Percentiles rank a stretch among this genome's conserved stretches.
Conservation (phyloP, 768 basidiomycete genomes). For the Psilocybe sp. region DNA sequence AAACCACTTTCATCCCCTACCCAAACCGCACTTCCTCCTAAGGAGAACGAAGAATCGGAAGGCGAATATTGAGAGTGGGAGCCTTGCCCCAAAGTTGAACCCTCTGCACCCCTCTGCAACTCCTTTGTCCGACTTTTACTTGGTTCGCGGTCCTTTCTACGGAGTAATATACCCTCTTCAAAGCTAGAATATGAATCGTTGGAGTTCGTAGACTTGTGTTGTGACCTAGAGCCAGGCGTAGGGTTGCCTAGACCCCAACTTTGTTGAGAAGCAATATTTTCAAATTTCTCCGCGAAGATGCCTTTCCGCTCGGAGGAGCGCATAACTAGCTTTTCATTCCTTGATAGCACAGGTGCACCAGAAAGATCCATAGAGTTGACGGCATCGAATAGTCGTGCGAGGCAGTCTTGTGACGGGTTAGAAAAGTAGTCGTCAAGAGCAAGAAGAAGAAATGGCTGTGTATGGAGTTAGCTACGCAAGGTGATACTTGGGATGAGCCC, state of each 20-base stretch:
- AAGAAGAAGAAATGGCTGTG: conserved; percentile 85
- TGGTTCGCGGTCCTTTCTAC: conserved; percentile 32
- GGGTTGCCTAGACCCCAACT: conserved; percentile 23
- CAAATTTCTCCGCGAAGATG: conserved; percentile 85
- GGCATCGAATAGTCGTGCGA: conserved; percentile 87
- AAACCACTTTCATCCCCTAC: conserved; percentile 71
- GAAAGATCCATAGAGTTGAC: conserved; percentile 89
- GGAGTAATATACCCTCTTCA: conserved; percentile 63
- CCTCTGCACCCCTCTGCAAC: conserved; percentile 32
- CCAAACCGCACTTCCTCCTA: conserved; percentile 83
- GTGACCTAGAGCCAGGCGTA: conserved; percentile 23
- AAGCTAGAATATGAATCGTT: conserved; percentile 65
- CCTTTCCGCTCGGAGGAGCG: conserved; percentile 90
- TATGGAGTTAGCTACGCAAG: background rate
- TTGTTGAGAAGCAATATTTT: conserved; percentile 30
- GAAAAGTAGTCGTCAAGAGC: conserved; percentile 95
- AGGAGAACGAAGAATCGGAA: conserved; percentile 70
- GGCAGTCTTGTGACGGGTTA: conserved; percentile 85
- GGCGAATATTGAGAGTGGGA: conserved; percentile 49
- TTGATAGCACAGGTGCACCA: conserved; percentile 72
- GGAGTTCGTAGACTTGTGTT: conserved; percentile 52
- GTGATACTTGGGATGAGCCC: conserved; percentile 9
- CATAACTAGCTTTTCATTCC: conserved; percentile 85
- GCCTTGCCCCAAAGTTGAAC: conserved; percentile 23
- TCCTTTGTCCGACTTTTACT: conserved; percentile 33